A percentile compares a stretch with the other conserved stretches of the same genome.
phyloP scores from a whole-genome alignment of 176 grass and related monocot genomes.

The Phoenix dactylifera region DNA sequence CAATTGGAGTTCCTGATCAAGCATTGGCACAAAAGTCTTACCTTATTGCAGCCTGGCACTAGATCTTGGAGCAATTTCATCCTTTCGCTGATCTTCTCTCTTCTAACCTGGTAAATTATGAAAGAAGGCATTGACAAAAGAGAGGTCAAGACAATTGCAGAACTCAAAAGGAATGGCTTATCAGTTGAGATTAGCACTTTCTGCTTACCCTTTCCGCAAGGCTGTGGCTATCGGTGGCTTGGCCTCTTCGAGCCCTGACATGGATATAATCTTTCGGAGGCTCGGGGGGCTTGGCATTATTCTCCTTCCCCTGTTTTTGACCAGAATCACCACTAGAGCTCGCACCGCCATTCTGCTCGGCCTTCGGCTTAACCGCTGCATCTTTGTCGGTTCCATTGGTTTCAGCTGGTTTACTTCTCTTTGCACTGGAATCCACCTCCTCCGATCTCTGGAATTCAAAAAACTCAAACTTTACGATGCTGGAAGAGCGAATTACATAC shows the following conservation, averaged over 20 bases:
- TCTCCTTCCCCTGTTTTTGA: constrained; percentile 1
- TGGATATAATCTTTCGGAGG: constrained; percentile 56
- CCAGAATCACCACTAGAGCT: not conserved
- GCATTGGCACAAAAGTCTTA: not conserved
- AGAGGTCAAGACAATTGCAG: no score
- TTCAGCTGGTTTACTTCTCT: constrained; percentile 24
- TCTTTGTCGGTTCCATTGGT: not conserved
- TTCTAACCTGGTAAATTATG: constrained; percentile 33
- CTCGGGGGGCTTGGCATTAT: constrained; percentile 4
- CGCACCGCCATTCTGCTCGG: not conserved
- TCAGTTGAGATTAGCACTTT: not conserved
- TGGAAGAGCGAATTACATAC: not conserved
- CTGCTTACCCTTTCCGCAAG: constrained; percentile 53
- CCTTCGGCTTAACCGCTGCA: not conserved
- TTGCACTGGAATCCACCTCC: constrained; percentile 20
- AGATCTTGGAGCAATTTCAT: constrained; percentile 66
- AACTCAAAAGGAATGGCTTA: not conserved
- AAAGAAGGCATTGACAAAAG: no score
- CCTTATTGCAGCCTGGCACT: constrained; percentile 65
- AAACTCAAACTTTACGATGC: not conserved
- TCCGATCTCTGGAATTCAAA: constrained; percentile 17
- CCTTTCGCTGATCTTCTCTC: constrained; percentile 73
- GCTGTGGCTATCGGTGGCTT: constrained; percentile 72
- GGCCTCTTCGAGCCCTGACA: constrained; percentile 54
- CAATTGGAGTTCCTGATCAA: no score